Evolutionary conservation across 495 filamentous ascomycete genomes (phyloP).

Genomic region (Clohesyomyces aquaticus): DNA sequence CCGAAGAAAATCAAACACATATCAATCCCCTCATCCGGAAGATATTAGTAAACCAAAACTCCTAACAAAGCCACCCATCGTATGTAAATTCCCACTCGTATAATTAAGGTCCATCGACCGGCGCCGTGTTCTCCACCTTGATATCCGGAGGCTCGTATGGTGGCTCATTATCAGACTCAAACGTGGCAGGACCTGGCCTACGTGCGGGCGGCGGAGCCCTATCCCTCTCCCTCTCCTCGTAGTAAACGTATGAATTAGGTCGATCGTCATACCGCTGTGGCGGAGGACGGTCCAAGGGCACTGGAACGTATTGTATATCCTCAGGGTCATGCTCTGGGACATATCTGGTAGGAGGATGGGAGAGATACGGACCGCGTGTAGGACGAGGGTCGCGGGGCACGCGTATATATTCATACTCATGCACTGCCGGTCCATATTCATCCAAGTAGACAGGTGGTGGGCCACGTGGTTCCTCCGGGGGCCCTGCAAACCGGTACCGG

Average conservation of each 20-base stretch:
- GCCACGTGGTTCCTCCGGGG: conserved; percentile 17
- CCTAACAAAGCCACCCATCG: conserved; percentile 10
- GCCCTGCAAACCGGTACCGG: conserved; percentile 24
- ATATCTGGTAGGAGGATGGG: conserved; percentile 13
- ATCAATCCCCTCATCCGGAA: background rate
- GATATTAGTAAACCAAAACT: conserved; percentile 4
- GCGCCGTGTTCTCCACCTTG: conserved; percentile 14
- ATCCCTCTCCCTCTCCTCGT: conserved; percentile 26
- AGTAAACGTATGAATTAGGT: conserved; percentile 28
- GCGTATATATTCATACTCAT: conserved; percentile 32
- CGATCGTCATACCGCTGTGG: conserved; percentile 18
- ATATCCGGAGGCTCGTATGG: conserved; percentile 27
- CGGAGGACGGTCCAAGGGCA: conserved; percentile 25
- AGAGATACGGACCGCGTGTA: conserved; percentile 14
- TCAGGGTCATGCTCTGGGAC: conserved; percentile 7
- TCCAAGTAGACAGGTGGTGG: conserved; percentile 30
- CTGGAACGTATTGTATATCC: conserved; percentile 24
- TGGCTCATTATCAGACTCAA: conserved; percentile 23
- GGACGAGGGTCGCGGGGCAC: conserved; percentile 26
- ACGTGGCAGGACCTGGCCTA: conserved; percentile 1
- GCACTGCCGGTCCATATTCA: conserved; percentile 22
- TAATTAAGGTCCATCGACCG: conserved; percentile 6
- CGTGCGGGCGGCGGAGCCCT: conserved; percentile 14
- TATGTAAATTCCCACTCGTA: background rate
- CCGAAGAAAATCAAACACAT: conserved; percentile 1